These are phyloP conservation scores for Neurospora sp. DNA, from an alignment of 2,329 filamentous ascomycete species.

Conservation along the genomic window DNA sequence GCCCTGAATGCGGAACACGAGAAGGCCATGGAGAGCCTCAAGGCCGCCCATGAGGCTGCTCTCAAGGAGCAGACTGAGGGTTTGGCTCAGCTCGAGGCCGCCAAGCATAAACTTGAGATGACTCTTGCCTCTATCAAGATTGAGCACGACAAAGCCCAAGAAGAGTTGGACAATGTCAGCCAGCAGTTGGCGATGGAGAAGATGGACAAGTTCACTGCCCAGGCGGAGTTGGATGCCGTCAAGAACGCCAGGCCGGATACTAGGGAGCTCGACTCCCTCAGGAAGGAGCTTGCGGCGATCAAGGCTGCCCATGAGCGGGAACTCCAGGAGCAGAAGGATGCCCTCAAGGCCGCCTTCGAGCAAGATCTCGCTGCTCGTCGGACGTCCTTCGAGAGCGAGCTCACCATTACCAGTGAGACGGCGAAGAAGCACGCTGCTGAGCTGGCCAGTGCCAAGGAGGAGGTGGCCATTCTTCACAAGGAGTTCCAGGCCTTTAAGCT, in stretches of 20 bases:
- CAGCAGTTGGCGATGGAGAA: conserved; percentile 49
- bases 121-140: conserved; percentile 29
- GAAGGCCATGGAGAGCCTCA: conserved; percentile 34
- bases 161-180: conserved; percentile 39
- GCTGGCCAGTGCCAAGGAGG: conserved; percentile 28
- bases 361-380: conserved; percentile 22
- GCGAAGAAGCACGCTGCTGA: conserved; percentile 28
- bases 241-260: conserved; percentile 48
- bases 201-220: conserved; percentile 48
- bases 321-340: conserved; percentile 24
- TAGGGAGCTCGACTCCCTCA: conserved; percentile 41
- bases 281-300: conserved; percentile 37
- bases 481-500: conserved; percentile 44
- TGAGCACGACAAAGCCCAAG: conserved; percentile 34
- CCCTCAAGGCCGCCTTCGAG: conserved; percentile 26
- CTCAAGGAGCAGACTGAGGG: conserved; percentile 21
- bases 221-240: conserved; percentile 50
- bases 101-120: conserved; percentile 27
- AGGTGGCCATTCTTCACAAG: conserved; percentile 40
- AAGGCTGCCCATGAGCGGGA: conserved; percentile 38
- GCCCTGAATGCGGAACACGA: conserved; percentile 22
- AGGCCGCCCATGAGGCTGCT: conserved; percentile 28
- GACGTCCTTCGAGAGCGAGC: conserved; percentile 26
- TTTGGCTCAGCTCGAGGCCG: conserved; percentile 26
- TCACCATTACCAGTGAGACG: conserved; percentile 25